Evolutionary conservation across 192 early-diverging fungal genomes (phyloP), one percentile per base, ranked within the genome.

Genomic region (Umbelopsis ramanniana): DNA sequence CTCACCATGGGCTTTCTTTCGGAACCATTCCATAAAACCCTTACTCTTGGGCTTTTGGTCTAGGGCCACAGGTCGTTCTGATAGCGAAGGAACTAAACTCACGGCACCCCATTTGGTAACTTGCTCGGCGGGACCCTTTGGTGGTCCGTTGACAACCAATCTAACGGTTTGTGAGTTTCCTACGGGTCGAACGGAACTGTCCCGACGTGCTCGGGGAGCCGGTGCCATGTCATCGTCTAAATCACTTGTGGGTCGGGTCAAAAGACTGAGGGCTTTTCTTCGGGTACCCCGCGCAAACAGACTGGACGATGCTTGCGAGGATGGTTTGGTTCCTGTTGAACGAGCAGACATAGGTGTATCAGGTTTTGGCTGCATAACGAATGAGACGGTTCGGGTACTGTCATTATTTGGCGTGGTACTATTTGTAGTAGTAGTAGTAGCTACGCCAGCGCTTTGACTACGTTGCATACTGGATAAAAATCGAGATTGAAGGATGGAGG

Each of bases 21-120:
- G 84, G 50, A 93, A 85, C 92, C 92, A 93, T 67, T 87, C 89
- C 82, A 90, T 90, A n/a, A 93, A 83, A 24, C 86, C 89, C 70
- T 88, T 87, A 1, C 87, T 83, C 33, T 63, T 63, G 11, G 57
- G 26, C 26, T 63, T 63, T 63, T 35, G 57, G 33, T 63, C 57
- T 35, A 3, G 81, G 71, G 38, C 75, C 46, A 70, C 53, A 35
- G 33, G 29, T 63, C 57, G 57, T 26, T 63, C 57, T 29, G 57
- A 63, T 11, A 35, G 26, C 15, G 57, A 63, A 14, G 57, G 57
- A 8, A 63, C 57, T 26, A 63, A 63, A 14, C 35, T 63, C 15
- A 63, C 57, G 15, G 50, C 29, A 11, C 68, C 50, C 50, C 57
- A 63, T 17, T 35, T 63, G 6, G 57, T 29, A 5, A 3, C 19